phyloP scores from a whole-genome alignment of 2,329 filamentous ascomycete species.

The Exophiala aquamarina region DNA sequence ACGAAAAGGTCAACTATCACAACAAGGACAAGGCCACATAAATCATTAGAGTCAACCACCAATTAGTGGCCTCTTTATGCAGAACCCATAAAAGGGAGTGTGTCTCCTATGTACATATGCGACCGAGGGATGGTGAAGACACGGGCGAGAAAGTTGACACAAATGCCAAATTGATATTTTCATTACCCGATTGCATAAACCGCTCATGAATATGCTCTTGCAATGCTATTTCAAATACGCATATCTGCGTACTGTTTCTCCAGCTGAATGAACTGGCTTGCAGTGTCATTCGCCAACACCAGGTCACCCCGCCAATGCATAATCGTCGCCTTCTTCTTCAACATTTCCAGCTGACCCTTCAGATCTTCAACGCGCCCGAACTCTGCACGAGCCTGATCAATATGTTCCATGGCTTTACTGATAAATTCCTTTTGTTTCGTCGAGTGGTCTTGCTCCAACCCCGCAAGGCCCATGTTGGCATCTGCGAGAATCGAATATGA shows the following conservation, averaged over 20 bases:
- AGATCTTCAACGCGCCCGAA: slow-evolving; percentile 69
- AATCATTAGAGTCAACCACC: slow-evolving; percentile 22
- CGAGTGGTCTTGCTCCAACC: slow-evolving; percentile 42
- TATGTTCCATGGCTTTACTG: slow-evolving; percentile 58
- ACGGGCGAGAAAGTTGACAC: too few relatives aligned
- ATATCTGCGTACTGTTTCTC: slow-evolving; percentile 42
- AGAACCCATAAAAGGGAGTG: neutral
- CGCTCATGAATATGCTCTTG: too few relatives aligned
- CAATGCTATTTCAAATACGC: slow-evolving; percentile 5
- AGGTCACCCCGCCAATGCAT: slow-evolving; percentile 69
- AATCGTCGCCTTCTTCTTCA: slow-evolving; percentile 78
- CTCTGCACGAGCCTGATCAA: slow-evolving; percentile 63
- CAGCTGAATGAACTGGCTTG: slow-evolving; percentile 60
- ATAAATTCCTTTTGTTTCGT: slow-evolving; percentile 57
- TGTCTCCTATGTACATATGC: slow-evolving; percentile 19
- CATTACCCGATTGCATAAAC: too few relatives aligned
- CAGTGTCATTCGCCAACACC: slow-evolving; percentile 64
- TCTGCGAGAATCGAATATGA: slow-evolving; percentile 73
- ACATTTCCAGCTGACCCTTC: slow-evolving; percentile 71
- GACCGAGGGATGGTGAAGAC: slow-evolving; percentile 7
- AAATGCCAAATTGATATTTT: too few relatives aligned
- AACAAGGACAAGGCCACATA: slow-evolving; percentile 73
- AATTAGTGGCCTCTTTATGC: too few relatives aligned
- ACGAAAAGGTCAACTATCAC: slow-evolving; percentile 93
- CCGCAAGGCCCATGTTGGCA: slow-evolving; percentile 75